Evolutionary conservation across 352 stramenopile species (phyloP).

Genomic region (Globisporangium abappressorium): DNA sequence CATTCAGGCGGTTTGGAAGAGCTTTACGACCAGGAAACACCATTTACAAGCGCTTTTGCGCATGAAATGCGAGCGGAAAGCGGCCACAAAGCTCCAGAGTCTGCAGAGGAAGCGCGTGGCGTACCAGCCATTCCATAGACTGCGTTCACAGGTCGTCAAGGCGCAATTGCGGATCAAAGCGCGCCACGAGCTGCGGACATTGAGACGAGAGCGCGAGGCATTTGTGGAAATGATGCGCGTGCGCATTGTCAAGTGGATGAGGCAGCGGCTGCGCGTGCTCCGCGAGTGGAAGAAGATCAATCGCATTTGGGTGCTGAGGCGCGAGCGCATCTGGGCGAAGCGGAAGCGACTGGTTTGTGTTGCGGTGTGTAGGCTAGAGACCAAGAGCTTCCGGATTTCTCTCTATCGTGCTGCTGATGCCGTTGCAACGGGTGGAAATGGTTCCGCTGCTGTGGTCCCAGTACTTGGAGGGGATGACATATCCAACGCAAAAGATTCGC

Average conservation of each 20-base stretch:
- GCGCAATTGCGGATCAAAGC: constrained; percentile 34
- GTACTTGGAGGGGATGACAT: neutral
- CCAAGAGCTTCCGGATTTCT: constrained; percentile 25
- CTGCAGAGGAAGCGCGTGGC: constrained; percentile 23
- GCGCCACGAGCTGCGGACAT: constrained; percentile 27
- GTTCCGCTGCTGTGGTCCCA: neutral
- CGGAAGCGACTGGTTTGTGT: constrained; percentile 29
- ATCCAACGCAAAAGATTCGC: neutral
- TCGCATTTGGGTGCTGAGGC: constrained; percentile 32
- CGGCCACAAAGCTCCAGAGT: constrained; percentile 49
- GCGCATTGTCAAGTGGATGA: constrained; percentile 53
- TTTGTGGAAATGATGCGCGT: constrained; percentile 46
- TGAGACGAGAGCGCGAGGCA: constrained; percentile 27
- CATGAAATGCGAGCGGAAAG: constrained; percentile 38
- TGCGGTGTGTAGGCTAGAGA: constrained; percentile 29
- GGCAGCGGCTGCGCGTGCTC: constrained; percentile 32
- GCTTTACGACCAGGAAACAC: constrained; percentile 16
- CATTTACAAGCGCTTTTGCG: constrained; percentile 22
- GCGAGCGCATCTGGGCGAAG: constrained; percentile 47
- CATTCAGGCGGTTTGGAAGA: constrained; percentile 41
- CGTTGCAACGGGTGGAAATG: neutral
- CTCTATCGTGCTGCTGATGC: constrained; percentile 31
- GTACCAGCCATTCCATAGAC: constrained; percentile 22
- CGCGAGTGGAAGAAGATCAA: constrained; percentile 53
- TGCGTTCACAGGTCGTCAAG: constrained; percentile 7